Evolutionary conservation across 2,329 filamentous ascomycete genomes (phyloP), one percentile per base, ranked within the genome.

Genomic region (Fusarium floridanum): DNA sequence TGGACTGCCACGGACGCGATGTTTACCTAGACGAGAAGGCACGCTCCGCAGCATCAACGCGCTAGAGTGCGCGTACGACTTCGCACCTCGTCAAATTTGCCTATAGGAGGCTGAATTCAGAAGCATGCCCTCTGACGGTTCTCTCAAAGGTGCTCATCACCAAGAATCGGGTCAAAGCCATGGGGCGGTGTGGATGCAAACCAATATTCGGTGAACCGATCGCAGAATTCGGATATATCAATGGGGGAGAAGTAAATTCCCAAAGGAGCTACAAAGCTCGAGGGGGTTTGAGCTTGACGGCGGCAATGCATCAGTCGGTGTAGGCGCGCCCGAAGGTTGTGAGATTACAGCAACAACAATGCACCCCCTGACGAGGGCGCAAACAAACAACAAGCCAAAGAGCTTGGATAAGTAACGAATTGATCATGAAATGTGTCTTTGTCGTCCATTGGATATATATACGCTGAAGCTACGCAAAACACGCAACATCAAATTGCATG

Each of bases 1-100:
- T 88, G 87, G 87, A 81, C 80, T 14, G 80, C 80, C 16, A 77
- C 85, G 41, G 86, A 88, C 76, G 83, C 80, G 43, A 73, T 83
- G 36, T 86, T 87, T 75, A 73, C 80, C 12, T 84, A 79, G 67
- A 62, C 48, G 48, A 55, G 48, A 55, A 32, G 22, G 2, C 17
- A 20, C 17, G 48, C 27, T 55, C 27, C 43, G 17, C 48, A 8
- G 32, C 27, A 14, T n/a, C 27, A 11, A 55, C 10, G 27, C 48
- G 11, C 48, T 17, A 55, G 27, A 32, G 12, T 55, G 12, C 48
- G 48, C 24, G 24, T 29, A 17, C 48, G 24, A 53, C 24, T 29
- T 53, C 24, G 11, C 48, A 27, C 11, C 16, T 16, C 12, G 10
- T 53, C 24, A 7, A 53, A 27, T 53, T 53, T 53, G 48, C 24